phyloP scores from a whole-genome alignment of 73 alveolate species.

The Paramecium sonneborni region DNA sequence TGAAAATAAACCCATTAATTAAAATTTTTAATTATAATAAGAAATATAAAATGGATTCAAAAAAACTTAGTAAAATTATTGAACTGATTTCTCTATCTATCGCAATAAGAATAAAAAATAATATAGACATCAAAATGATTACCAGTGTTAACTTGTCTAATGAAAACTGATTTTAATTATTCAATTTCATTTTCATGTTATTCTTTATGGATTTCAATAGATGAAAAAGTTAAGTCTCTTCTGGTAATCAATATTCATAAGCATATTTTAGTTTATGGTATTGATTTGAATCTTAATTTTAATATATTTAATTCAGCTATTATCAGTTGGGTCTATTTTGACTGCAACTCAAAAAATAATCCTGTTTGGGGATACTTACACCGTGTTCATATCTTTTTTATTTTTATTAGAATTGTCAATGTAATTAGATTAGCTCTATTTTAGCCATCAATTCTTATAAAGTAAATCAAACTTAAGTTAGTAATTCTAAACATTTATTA shows the following conservation, averaged over 20 bases:
- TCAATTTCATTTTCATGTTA: conserved; percentile 63
- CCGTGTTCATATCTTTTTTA: conserved; percentile 59
- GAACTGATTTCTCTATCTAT: conserved; percentile 51
- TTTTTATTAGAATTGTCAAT: conserved; percentile 47
- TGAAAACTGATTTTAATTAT: conserved; percentile 62
- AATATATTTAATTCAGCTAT: conserved; percentile 57
- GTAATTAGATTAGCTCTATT: conserved; percentile 26
- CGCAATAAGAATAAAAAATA: conserved; percentile 40
- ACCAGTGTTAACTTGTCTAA: conserved; percentile 47
- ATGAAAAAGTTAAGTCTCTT: conserved; percentile 60
- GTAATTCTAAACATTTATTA: not conserved
- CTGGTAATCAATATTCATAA: conserved; percentile 33
- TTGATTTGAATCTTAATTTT: conserved; percentile 61
- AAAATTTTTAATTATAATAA: not conserved
- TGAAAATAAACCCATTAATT: not conserved
- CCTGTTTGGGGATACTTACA: conserved; percentile 63
- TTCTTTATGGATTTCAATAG: conserved; percentile 65
- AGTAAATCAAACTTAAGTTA: not conserved
- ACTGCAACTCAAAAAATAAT: conserved; percentile 53
- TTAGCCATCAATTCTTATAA: conserved; percentile 18
- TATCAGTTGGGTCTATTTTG: conserved; percentile 65
- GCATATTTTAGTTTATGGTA: conserved; percentile 24
- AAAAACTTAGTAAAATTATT: conserved; percentile 50
- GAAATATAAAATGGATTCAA: not conserved
- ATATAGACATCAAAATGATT: not conserved